Evolutionary conservation across 2,329 filamentous ascomycete genomes (phyloP).

Genomic region (Cercospora sojina): DNA sequence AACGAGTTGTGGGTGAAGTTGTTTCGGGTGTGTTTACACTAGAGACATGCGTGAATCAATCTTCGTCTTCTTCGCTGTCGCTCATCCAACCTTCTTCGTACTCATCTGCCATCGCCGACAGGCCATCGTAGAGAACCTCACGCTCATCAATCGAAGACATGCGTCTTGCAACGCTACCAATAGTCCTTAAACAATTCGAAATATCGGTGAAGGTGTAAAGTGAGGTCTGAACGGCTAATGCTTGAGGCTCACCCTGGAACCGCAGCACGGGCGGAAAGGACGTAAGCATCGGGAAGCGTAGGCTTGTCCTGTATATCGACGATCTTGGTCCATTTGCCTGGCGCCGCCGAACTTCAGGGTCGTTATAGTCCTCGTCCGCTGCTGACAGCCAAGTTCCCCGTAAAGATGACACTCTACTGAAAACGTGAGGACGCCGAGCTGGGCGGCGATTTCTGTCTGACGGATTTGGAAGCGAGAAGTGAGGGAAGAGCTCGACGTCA

Average conservation of each 20-base stretch:
- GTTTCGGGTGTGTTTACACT: neutral
- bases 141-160: conserved; percentile 73
- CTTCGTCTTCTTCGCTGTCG: conserved; percentile 65
- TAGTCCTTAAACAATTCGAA: conserved; percentile 64
- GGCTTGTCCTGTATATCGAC: conserved; percentile 44
- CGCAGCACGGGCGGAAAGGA: conserved; percentile 79
- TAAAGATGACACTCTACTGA: conserved; percentile 42
- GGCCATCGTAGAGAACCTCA: conserved; percentile 75
- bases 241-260: conserved; percentile 40
- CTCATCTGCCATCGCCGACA: conserved; percentile 79
- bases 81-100: conserved; percentile 82
- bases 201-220: conserved; percentile 75
- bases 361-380: conserved; percentile 35
- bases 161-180: conserved; percentile 54
- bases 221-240: conserved; percentile 50
- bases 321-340: conserved; percentile 33
- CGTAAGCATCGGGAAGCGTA: conserved; percentile 74
- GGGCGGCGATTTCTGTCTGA: conserved; percentile 16
- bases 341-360: conserved; percentile 37
- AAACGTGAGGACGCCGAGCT: conserved; percentile 37
- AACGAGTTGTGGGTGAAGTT: neutral
- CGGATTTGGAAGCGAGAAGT: conserved; percentile 17
- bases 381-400: conserved; percentile 42
- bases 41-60: conserved; percentile 17
- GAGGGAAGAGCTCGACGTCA: conserved; percentile 36